Evolutionary conservation across 2,329 filamentous ascomycete species (phyloP), one percentile per base, ranked within the genome.

Genomic region (Monilinia aucupariae): DNA sequence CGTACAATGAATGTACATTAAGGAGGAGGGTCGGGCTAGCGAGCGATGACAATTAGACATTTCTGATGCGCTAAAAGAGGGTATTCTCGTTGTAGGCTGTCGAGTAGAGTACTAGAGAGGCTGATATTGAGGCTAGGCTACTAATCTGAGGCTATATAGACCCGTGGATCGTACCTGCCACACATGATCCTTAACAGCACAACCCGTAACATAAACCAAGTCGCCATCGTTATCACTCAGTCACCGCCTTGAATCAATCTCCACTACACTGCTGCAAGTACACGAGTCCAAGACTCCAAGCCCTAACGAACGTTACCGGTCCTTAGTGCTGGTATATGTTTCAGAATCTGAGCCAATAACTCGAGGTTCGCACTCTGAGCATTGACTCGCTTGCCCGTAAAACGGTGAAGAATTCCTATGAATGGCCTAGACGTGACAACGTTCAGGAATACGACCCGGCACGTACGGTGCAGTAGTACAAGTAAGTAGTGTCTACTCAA

Each of bases 311-410:
- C 39, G 53, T 56, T 56, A 47, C 53, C 53, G 45, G 39, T 45
- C 53, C 34, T 39, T 12, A 15, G 41, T 41, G n/a, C 32, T 37
- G 25, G 47, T 52, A 32, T 52, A 43, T 60, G 58, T 60, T 60
- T 60, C 58, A 60, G 47, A 60, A 43, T 20, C 27, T 41, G 53
- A 41, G 30, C 39, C 45, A 30, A 47, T 13, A 15, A 17, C 30
- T 39, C 22, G 41, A 56, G 53, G 45, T 47, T 39, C 22, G 39
- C 53, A n/a, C 27, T 45, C 53, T 45, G 53, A 41, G 53, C 53
- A 45, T 27, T 56, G 53, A 56, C 53, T 56, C 53, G 53, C 27
- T 34, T 60, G 58, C 58, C 41, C 30, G 58, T 48, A 53, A 60
- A 53, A 60, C 47, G 48, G 58, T 60, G 58, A 60, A 32, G 58